Percentiles rank a stretch among this genome's conserved stretches.
These are phyloP conservation scores for Crithidia brevicula DNA, from an alignment of 208 protist species.

Conservation along the genomic window DNA sequence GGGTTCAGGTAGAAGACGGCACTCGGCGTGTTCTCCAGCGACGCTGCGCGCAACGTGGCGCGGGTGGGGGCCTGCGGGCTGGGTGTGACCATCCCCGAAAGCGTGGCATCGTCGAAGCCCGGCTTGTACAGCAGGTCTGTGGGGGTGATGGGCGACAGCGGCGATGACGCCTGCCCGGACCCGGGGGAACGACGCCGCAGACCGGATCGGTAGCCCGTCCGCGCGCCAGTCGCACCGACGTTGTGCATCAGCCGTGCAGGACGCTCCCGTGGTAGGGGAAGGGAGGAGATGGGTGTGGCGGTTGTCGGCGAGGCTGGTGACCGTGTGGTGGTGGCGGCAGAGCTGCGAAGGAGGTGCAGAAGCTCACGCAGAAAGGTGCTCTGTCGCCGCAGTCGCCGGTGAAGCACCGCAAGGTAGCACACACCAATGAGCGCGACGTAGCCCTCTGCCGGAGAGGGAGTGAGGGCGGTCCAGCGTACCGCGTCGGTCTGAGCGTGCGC, in stretches of 20 bases:
- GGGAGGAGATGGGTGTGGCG: neutral
- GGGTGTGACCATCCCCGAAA: slow-evolving; percentile 6
- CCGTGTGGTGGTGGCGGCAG: neutral
- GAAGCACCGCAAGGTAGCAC: slow-evolving; percentile 1
- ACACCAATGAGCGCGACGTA: slow-evolving; percentile 17
- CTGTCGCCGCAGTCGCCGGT: slow-evolving; percentile 1
- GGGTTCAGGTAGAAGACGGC: neutral
- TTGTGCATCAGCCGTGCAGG: neutral
- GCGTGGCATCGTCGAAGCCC: slow-evolving; percentile 4
- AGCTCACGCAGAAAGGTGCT: neutral
- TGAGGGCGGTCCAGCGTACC: neutral
- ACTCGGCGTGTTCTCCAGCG: neutral
- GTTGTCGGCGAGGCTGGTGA: neutral
- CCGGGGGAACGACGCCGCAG: neutral
- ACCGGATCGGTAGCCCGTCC: neutral
- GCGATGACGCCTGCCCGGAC: neutral
- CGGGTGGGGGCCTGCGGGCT: neutral
- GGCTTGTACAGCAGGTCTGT: neutral
- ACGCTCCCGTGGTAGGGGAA: slow-evolving; percentile 3
- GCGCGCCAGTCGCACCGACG: too few species aligned
- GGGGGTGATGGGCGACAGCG: neutral
- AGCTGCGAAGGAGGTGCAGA: neutral
- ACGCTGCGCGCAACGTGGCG: neutral
- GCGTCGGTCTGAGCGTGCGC: too few species aligned
- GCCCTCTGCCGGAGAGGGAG: slow-evolving; percentile 4